A percentile compares a stretch with the other conserved stretches of the same genome.
Evolutionary conservation across 805 yeast genomes (phyloP).

Genomic region (Metschnikowia gelsemii): DNA sequence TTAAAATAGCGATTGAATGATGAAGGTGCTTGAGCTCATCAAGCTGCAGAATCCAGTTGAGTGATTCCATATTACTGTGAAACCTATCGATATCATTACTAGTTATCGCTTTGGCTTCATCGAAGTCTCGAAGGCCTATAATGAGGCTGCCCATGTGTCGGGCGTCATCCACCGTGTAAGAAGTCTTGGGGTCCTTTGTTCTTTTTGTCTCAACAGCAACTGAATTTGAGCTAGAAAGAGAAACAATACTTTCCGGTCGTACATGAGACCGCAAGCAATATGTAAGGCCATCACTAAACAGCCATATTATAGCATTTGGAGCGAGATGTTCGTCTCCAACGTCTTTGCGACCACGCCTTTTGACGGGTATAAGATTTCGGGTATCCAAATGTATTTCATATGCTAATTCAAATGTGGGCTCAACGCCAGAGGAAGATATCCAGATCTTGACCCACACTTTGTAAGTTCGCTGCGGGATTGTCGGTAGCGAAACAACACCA

Average conservation of each 20-base stretch:
- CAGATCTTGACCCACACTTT: slow-evolving; percentile 10
- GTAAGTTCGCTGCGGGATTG: slow-evolving; percentile 2
- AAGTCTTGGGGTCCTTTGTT: not conserved
- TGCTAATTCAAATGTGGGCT: not conserved
- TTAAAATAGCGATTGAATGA: not conserved
- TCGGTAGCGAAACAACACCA: slow-evolving; percentile 29
- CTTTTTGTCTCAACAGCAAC: not conserved
- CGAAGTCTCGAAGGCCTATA: slow-evolving; percentile 28
- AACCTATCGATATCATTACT: slow-evolving; percentile 23
- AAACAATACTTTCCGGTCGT: not conserved
- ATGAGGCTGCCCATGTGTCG: slow-evolving; percentile 16
- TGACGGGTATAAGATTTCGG: slow-evolving; percentile 10
- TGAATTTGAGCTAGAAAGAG: not conserved
- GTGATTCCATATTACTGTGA: not conserved
- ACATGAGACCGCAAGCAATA: slow-evolving; percentile 13
- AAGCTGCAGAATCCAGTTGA: not conserved
- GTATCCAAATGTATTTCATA: slow-evolving; percentile 11
- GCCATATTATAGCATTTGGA: slow-evolving; percentile 16
- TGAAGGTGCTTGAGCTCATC: not conserved
- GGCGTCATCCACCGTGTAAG: slow-evolving; percentile 18
- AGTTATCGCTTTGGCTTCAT: slow-evolving; percentile 24
- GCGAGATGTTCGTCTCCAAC: slow-evolving; percentile 1
- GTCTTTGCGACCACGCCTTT: not conserved
- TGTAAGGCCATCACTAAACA: slow-evolving; percentile 8
- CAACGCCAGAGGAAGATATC: slow-evolving; percentile 2